A percentile compares a stretch with the other conserved stretches of the same genome.
Evolutionary conservation across 1,284 basidiomycete species (phyloP).

Genomic region (Wolfiporia cocos): DNA sequence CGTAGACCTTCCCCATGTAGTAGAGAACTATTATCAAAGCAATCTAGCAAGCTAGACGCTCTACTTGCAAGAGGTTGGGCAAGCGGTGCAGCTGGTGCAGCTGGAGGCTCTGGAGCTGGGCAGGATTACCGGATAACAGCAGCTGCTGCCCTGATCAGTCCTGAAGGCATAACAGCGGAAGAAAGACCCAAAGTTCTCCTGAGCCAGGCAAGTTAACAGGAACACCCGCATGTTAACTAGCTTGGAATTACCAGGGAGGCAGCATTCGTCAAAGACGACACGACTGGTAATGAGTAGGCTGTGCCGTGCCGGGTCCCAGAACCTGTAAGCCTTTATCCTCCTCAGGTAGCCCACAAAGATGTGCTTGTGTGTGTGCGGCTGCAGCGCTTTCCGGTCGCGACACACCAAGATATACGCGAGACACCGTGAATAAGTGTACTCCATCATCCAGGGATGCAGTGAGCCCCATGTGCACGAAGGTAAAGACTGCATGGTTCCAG

Average conservation of each 20-base stretch:
- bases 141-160: neutral
- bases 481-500: constrained; percentile 17
- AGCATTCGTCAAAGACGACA: constrained; percentile 25
- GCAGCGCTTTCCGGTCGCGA: constrained; percentile 22
- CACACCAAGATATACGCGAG: constrained; percentile 28
- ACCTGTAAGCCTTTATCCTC: constrained; percentile 24
- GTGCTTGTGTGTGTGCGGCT: constrained; percentile 26
- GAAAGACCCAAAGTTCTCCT: neutral
- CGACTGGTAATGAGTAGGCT: constrained; percentile 18
- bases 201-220: constrained; percentile 2
- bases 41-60: too few relatives aligned
- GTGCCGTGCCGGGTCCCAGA: constrained; percentile 21
- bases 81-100: constrained; percentile 8
- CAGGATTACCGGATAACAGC: neutral
- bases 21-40: too few relatives aligned
- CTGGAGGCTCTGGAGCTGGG: neutral
- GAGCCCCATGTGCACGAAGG: constrained; percentile 17
- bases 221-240: constrained; percentile 5
- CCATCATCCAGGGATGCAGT: constrained; percentile 3
- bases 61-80: constrained; percentile 4
- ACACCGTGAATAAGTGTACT: constrained; percentile 16
- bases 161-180: too few relatives aligned
- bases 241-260: constrained; percentile 10
- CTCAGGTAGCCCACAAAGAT: constrained; percentile 31
- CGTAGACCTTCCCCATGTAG: too few relatives aligned